A percentile compares a stretch with the other conserved stretches of the same genome.
These are phyloP conservation scores for Rhizophora mangle DNA, from an alignment of 345 rosid species.

Conservation along the genomic window DNA sequence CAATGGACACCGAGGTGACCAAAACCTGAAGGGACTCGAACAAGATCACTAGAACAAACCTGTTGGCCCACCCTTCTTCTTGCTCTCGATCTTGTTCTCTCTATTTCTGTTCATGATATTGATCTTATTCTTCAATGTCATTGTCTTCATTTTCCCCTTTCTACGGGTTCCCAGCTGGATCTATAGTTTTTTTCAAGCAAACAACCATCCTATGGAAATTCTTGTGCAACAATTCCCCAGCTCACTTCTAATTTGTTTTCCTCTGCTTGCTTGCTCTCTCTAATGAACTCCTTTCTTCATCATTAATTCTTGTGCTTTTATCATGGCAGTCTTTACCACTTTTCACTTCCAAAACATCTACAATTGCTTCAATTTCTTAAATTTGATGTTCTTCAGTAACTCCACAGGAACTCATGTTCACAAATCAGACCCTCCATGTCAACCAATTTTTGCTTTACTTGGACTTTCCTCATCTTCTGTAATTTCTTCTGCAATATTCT, in stretches of 20 bases:
- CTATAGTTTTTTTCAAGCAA: constrained; percentile 12
- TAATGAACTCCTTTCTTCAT: constrained; percentile 7
- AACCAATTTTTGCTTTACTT: constrained; percentile 26
- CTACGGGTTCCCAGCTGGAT: constrained; percentile 13
- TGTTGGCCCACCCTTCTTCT: background rate
- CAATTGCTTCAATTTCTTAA: constrained; percentile 12
- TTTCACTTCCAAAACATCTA: constrained; percentile 22
- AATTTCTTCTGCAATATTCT: too few species aligned
- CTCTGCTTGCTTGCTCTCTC: constrained; percentile 5
- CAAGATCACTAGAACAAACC: background rate
- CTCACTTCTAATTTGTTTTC: constrained; percentile 2
- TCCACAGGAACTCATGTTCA: constrained; percentile 35
- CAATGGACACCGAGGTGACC: background rate
- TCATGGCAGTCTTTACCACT: constrained; percentile 15
- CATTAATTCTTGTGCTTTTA: constrained; percentile 9
- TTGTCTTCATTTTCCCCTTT: constrained; percentile 26
- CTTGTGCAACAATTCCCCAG: constrained; percentile 2
- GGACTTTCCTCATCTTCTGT: background rate
- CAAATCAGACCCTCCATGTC: constrained; percentile 29
- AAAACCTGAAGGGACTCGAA: background rate
- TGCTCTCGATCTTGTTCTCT: background rate
- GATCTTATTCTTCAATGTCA: constrained; percentile 24
- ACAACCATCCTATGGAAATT: background rate
- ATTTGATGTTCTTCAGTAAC: constrained; percentile 15
- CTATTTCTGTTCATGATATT: background rate